phyloP scores from a whole-genome alignment of 345 rosid species.

The Schrenkiella parvula region DNA sequence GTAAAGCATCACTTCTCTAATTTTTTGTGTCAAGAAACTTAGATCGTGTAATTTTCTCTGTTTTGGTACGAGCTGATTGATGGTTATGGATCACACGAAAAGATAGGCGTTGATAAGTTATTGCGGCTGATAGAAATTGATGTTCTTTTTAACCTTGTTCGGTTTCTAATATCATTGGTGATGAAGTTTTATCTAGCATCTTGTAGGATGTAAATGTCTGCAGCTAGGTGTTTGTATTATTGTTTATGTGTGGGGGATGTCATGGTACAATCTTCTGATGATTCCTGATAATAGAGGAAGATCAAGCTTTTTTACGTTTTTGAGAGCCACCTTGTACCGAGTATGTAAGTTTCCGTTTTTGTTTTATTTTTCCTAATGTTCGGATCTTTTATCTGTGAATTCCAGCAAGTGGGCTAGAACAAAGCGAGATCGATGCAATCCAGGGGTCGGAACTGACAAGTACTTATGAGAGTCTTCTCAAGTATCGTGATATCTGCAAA shows the following conservation, averaged over 20 bases:
- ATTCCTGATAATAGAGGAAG: background rate
- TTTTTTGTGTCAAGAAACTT: background rate
- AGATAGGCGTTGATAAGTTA: background rate
- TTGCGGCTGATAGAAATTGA: background rate
- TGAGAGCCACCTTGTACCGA: background rate
- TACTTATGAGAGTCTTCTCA: conserved; percentile 20
- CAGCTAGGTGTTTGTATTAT: background rate
- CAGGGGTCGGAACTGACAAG: conserved; percentile 18
- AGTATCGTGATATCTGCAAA: conserved; percentile 29
- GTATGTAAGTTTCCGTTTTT: background rate
- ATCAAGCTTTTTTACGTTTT: background rate
- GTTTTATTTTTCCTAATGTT: background rate
- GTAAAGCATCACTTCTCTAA: conserved; percentile 9
- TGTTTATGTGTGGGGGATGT: background rate
- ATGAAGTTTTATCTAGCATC: background rate
- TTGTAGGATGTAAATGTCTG: background rate
- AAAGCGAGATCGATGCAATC: conserved; percentile 28
- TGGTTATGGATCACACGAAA: background rate
- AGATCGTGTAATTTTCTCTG: background rate
- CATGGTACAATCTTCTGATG: no score
- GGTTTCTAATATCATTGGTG: background rate
- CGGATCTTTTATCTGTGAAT: conserved; percentile 6
- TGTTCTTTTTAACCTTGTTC: background rate
- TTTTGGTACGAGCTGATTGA: background rate
- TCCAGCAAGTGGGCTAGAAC: conserved; percentile 29